phyloP scores from a whole-genome alignment of 2,329 filamentous ascomycete species.

The Fusarium verrucosum region DNA sequence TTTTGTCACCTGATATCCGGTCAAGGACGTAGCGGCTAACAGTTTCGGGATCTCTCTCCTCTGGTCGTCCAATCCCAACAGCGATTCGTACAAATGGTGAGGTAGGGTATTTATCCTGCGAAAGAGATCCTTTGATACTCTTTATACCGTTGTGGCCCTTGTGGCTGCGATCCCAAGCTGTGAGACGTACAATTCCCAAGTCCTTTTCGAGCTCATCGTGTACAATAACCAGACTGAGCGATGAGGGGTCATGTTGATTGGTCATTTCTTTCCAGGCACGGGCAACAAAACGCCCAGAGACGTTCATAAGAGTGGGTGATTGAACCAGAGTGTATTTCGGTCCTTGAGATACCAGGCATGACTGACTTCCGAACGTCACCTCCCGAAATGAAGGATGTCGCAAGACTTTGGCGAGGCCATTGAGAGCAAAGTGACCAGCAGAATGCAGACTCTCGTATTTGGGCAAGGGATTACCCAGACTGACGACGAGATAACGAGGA shows the following conservation, averaged over 20 bases:
- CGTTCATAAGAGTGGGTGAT: slow-evolving; percentile 84
- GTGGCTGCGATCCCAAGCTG: slow-evolving; percentile 69
- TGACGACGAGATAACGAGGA: slow-evolving; percentile 77
- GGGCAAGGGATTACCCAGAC: slow-evolving; percentile 82
- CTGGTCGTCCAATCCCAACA: slow-evolving; percentile 87
- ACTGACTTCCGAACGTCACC: slow-evolving; percentile 60
- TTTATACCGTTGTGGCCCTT: slow-evolving; percentile 80
- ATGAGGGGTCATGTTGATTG: slow-evolving; percentile 47
- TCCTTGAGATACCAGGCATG: slow-evolving; percentile 59
- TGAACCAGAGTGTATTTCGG: slow-evolving; percentile 74
- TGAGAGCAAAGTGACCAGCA: slow-evolving; percentile 82
- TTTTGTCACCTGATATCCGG: slow-evolving; percentile 67
- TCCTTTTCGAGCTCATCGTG: slow-evolving; percentile 87
- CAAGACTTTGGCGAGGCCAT: slow-evolving; percentile 61
- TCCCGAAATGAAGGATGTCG: slow-evolving; percentile 60
- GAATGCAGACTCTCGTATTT: slow-evolving; percentile 86
- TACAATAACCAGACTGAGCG: slow-evolving; percentile 73
- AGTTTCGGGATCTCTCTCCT: slow-evolving; percentile 69
- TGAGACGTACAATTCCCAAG: slow-evolving; percentile 73
- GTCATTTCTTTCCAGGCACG: slow-evolving; percentile 70
- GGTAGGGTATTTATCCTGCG: slow-evolving; percentile 51
- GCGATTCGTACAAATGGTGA: slow-evolving; percentile 70
- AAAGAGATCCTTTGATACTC: slow-evolving; percentile 66
- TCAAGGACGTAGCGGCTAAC: slow-evolving; percentile 83
- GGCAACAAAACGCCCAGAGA: slow-evolving; percentile 76